A percentile compares a stretch with the other conserved stretches of the same genome.
These are phyloP conservation scores for Phellinidium pouzarii DNA, from an alignment of 1,284 basidiomycete species.

Conservation along the genomic window DNA sequence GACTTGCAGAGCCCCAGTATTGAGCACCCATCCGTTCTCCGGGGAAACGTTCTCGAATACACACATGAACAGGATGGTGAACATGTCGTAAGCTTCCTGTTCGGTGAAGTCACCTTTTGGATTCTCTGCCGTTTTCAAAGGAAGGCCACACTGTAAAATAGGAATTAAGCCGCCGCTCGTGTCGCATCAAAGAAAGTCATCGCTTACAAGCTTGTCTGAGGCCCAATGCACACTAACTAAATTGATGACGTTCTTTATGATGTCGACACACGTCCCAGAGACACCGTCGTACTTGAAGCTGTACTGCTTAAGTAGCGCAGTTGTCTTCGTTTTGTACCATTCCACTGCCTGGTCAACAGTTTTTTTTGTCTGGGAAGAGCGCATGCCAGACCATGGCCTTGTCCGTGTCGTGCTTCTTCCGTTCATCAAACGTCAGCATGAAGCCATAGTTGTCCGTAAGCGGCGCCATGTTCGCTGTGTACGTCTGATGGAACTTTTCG, in stretches of 20 bases:
- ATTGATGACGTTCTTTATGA: constrained; percentile 31
- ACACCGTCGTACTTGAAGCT: constrained; percentile 20
- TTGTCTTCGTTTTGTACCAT: constrained; percentile 20
- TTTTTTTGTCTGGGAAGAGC: constrained; percentile 18
- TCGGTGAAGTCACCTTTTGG: constrained; percentile 29
- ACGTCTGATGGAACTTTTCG: constrained; percentile 32
- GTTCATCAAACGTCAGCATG: constrained; percentile 28
- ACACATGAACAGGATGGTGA: constrained; percentile 25
- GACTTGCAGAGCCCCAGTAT: constrained; percentile 12
- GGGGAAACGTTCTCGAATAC: constrained; percentile 19
- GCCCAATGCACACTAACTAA: constrained; percentile 26
- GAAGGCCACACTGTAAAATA: constrained; percentile 24
- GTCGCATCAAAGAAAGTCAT: not conserved
- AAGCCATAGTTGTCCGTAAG: constrained; percentile 29
- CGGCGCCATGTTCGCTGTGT: constrained; percentile 22
- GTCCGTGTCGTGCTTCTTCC: constrained; percentile 26
- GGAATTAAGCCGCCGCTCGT: not conserved
- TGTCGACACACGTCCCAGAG: constrained; percentile 25
- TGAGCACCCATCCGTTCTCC: constrained; percentile 18
- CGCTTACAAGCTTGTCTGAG: constrained; percentile 23
- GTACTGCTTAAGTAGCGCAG: constrained; percentile 21
- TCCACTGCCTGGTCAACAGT: constrained; percentile 8
- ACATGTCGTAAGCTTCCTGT: constrained; percentile 27
- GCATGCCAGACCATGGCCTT: constrained; percentile 19
- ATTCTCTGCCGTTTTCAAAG: constrained; percentile 30